Percentiles rank a stretch among this genome's conserved stretches.
Conservation (phyloP, 306 rosid species). For the Parietaria judaica region DNA sequence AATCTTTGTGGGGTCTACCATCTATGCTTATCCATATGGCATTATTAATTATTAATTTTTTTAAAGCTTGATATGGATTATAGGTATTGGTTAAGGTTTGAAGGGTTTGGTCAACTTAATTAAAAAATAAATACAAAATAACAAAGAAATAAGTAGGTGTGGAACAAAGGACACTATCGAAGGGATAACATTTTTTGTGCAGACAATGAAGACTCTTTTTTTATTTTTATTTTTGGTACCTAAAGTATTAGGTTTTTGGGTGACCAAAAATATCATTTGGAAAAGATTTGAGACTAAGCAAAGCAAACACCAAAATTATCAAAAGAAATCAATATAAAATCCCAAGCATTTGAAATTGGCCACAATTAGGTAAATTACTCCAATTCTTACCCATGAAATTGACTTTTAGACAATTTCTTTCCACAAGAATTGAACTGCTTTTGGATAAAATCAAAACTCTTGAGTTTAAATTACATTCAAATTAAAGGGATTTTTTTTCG, state of each 20-base stretch:
- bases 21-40: slow-evolving; percentile 29
- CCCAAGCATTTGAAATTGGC: background rate
- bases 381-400: slow-evolving; percentile 1
- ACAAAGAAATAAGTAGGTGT: slow-evolving; percentile 1
- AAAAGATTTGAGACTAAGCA: slow-evolving; percentile 1
- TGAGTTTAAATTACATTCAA: background rate
- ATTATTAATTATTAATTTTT: background rate
- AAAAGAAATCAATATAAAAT: background rate
- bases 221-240: slow-evolving; percentile 8
- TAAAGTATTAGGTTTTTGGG: slow-evolving; percentile 3
- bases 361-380: background rate
- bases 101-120: slow-evolving; percentile 23
- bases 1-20: slow-evolving; percentile 11
- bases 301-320: slow-evolving; percentile 1
- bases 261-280: background rate
- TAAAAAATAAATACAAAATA: background rate
- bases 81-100: slow-evolving; percentile 3
- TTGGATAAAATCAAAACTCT: slow-evolving; percentile 1
- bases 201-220: slow-evolving; percentile 3
- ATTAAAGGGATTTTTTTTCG: background rate
- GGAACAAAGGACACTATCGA: slow-evolving; percentile 3
- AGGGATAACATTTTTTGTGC: slow-evolving; percentile 19
- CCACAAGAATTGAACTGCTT: background rate
- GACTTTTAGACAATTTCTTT: background rate
- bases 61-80: background rate